Base-by-base conservation (phyloP, 768 basidiomycete species). In the Mycena epipterygia region DNA sequence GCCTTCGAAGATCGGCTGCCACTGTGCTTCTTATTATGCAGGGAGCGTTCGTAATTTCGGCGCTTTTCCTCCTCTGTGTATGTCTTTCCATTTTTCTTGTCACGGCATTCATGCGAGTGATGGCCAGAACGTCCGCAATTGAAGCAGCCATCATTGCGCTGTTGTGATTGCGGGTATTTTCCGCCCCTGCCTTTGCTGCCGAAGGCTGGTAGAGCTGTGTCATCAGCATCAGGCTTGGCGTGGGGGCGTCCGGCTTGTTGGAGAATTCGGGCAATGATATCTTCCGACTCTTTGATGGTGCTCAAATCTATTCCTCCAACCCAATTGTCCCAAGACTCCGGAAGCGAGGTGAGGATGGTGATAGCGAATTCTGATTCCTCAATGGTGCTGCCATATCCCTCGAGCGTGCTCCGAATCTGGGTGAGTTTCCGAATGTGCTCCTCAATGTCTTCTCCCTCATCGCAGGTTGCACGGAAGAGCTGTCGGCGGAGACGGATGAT, bases 261-360 rank as follows among this genome's bases (percentile, higher is more conserved):
- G 14, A 79, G 69, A 19, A 79, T 73, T 5, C 72, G 64, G 1
- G 76, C 72, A 51, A 77, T 76, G 49, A 78, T 53, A 27, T 73
- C 65, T 23, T 66, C 37, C 16, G 72, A 71, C 11, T 70, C 57
- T 48, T 73, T 64, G 23, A 77, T 48, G 16, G 56, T 72, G 19
- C 67, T 21, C 57, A 73, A 21, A 51, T 79, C 74, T 11, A 77
- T 69, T 19, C 72, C 35, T 7, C 59, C 64, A 25, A 78, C 78
- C 61, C 81, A 82, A 2, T 68, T n/a, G 59, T 80, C 74, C 82
- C 82, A 83, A 11, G 79, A 75, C 5, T 81, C n/a, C n/a, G n/a
- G n/a, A n/a, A n/a, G n/a, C n/a, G n/a, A n/a, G n/a, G n/a, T n/a
- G n/a, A n/a, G n/a, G 14, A 84, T 59, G 2, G 74, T 76, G 42